Conservation (phyloP, 306 rosid species). For the Cicer yamashitae region DNA sequence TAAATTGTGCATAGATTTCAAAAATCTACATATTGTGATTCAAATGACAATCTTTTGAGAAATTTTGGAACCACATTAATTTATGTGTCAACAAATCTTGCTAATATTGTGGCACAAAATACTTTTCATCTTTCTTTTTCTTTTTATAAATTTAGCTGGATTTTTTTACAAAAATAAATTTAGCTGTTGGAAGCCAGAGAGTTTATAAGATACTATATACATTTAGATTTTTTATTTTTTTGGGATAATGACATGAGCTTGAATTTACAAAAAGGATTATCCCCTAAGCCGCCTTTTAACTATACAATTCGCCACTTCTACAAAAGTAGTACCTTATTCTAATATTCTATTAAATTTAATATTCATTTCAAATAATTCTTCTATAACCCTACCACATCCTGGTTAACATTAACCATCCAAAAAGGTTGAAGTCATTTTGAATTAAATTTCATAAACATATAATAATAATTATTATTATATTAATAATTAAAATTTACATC, state of each 20-base stretch:
- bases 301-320: constrained; percentile 60
- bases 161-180: too few species aligned
- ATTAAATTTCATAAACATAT: constrained; percentile 12
- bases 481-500: constrained; percentile 2
- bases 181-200: not conserved
- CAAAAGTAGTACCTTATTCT: constrained; percentile 51
- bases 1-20: not conserved
- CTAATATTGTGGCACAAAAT: not conserved
- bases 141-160: not conserved
- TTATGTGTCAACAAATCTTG: not conserved
- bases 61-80: not conserved
- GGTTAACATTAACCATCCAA: constrained; percentile 43
- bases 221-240: not conserved
- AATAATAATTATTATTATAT: not conserved
- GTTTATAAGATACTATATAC: constrained; percentile 17
- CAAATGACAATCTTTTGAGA: not conserved
- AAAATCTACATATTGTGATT: not conserved
- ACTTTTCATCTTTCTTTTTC: not conserved
- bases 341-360: constrained; percentile 34
- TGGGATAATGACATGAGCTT: not conserved
- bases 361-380: constrained; percentile 31
- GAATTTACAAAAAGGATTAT: constrained; percentile 48
- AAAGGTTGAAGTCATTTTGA: constrained; percentile 37
- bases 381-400: constrained; percentile 28
- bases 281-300: constrained; percentile 47